Evolutionary conservation across 2,329 filamentous ascomycete species (phyloP), one percentile per base, ranked within the genome.

Genomic region (Trichoderma sp.): DNA sequence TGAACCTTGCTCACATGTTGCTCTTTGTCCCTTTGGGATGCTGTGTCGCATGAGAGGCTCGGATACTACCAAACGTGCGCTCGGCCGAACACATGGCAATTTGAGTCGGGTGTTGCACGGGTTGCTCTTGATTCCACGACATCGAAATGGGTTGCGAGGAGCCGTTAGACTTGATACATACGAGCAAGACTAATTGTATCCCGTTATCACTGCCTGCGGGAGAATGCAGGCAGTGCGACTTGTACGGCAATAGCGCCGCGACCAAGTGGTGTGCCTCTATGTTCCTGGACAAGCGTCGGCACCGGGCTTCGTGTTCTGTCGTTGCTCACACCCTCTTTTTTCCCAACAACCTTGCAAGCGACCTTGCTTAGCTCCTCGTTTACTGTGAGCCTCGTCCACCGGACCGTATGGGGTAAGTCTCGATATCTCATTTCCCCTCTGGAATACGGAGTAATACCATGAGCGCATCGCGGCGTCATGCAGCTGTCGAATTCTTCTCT

Each of bases 271-370:
- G 58, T 61, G 45, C 58, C 59, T 35, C 29, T 35, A 63, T 63
- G 59, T 63, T 63, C 59, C 59, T 63, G 59, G 59, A 42, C 45
- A 64, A 64, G 60, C 60, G 48, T 42, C 45, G 42, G 60, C 17
- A 39, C 45, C 60, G 17, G 35, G 48, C 60, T 64, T 64, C 60
- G 60, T 53, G 60, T 64, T 54, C 60, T 64, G 32, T 22, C n/a
- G 34, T 25, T 42, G 32, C 48, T 39, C 60, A 64, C 60, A 64
- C 60, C 48, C 60, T 54, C 48, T 29, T 37, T 39, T 15, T 25
- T 12, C 34, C 48, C 22, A 25, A 45, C 45, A 64, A 64, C 60
- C 60, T 64, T 53, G 48, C 60, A 64, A 64, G 60, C 59, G 59
- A 37, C 59, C 22, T 48, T 48, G 3, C 19, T 29, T 42, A 59